Base-by-base conservation (phyloP, 176 grass and related monocot genomes). In the Rhynchospora tenuis region DNA sequence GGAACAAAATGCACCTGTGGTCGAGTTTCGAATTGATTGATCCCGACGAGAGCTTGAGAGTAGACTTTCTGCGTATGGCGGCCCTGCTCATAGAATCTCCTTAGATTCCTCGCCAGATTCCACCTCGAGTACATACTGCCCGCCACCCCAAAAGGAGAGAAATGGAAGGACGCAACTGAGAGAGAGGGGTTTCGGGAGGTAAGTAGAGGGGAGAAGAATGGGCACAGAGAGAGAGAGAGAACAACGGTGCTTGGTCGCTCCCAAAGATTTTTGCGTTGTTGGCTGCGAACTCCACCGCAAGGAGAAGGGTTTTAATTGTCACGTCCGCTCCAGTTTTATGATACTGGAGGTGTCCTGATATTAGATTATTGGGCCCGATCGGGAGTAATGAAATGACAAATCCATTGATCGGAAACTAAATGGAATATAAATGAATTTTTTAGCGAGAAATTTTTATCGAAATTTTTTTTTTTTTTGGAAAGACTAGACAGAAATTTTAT, bases 81-180 rank as follows among this genome's bases (percentile, higher is more conserved):
- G 17, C 84, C 45, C 14, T 66, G 63, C 9, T 81, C 78, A 29
- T 60, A 81, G 6, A 87, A 29, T 51, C 85, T 73, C 11, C 42
- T 61, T 15, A 87, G 33, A 38, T 38, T 38, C 33, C 33, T 38
- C 33, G 33, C 33, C 1, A 38, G 46, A 73, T 54, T 72, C 78
- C 51, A 82, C 59, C 85, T 87, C 13, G 56, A 58, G 66, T 87
- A 82, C 85, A 87, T 87, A 61, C 52, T 64, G 13, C n/a, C 2
- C 15, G 48, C 2, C 17, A 55, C 65, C 23, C 52, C 20, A 70
- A 23, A 27, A 38, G 5, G 5, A 38, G 33, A 38, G 33, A 38
- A n/a, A n/a, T n/a, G n/a, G n/a, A n/a, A 38, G 33, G 33, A 38
- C 33, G 33, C 33, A 2, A 3, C 33, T 4, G 2, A 38, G 1